phyloP scores from a whole-genome alignment of 441 rosid species.

The Populus hybrid region DNA sequence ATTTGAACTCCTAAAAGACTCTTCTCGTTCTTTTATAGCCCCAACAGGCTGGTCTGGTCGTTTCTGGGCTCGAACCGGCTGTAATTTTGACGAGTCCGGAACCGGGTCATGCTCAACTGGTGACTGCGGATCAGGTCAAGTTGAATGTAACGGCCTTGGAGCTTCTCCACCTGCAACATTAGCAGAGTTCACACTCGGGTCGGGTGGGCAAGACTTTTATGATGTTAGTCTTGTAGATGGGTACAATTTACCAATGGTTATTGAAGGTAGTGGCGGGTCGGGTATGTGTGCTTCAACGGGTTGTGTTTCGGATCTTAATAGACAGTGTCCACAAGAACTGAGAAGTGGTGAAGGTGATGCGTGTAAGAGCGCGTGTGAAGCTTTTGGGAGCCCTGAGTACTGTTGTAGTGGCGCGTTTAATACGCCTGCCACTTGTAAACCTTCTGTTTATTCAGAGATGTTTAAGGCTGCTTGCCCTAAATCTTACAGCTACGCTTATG shows the following conservation, averaged over 20 bases:
- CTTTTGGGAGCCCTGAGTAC: slow-evolving; percentile 68
- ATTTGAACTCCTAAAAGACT: slow-evolving; percentile 59
- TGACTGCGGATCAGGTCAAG: slow-evolving; percentile 73
- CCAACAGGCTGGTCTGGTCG: slow-evolving; percentile 97
- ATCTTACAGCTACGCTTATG: slow-evolving; percentile 94
- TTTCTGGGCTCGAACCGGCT: slow-evolving; percentile 87
- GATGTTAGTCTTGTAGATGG: slow-evolving; percentile 97
- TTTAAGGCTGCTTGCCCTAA: slow-evolving; percentile 76
- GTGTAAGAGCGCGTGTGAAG: slow-evolving; percentile 94
- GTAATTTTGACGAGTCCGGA: slow-evolving; percentile 54
- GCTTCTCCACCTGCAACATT: slow-evolving; percentile 83
- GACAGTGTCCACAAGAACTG: slow-evolving; percentile 73
- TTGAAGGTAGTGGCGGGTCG: slow-evolving; percentile 72
- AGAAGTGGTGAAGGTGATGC: slow-evolving; percentile 58
- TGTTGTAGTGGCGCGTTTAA: slow-evolving; percentile 85
- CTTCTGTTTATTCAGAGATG: slow-evolving; percentile 65
- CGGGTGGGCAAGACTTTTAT: slow-evolving; percentile 74
- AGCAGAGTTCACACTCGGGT: slow-evolving; percentile 86
- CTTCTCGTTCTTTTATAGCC: slow-evolving; percentile 49
- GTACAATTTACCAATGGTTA: slow-evolving; percentile 78
- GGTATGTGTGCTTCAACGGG: slow-evolving; percentile 77
- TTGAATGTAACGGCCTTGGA: slow-evolving; percentile 75
- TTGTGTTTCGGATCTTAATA: slow-evolving; percentile 68
- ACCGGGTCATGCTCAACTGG: slow-evolving; percentile 70
- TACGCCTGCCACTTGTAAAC: slow-evolving; percentile 72